These are phyloP conservation scores for Adansonia grandidieri DNA, from an alignment of 441 rosid genomes.

Conservation along the genomic window DNA sequence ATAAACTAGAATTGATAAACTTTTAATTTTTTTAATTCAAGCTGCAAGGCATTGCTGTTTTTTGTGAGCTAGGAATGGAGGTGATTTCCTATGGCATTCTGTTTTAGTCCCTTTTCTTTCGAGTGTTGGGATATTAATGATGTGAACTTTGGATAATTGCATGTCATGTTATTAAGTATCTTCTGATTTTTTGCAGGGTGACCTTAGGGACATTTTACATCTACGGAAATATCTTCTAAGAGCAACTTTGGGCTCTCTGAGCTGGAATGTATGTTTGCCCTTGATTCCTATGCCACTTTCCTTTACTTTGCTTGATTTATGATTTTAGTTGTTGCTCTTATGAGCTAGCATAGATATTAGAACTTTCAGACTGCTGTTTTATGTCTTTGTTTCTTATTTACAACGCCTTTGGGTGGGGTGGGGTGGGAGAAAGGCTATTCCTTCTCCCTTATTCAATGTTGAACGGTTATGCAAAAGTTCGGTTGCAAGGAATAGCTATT, in stretches of 20 bases:
- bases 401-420: neutral
- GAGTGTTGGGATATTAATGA: neutral
- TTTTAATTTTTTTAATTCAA: neutral
- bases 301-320: conserved; percentile 4
- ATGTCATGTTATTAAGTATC: neutral
- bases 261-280: conserved; percentile 67
- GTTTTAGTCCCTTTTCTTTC: neutral
- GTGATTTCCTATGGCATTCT: neutral
- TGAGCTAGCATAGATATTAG: neutral
- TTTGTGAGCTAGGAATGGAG: conserved; percentile 10
- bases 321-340: conserved; percentile 9
- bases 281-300: neutral
- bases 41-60: neutral
- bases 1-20: conserved; percentile 1
- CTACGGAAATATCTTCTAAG: conserved; percentile 79
- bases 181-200: conserved; percentile 61
- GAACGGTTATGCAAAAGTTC: neutral
- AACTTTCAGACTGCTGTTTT: conserved; percentile 10
- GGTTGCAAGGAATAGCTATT: conserved; percentile 7
- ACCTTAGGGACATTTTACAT: conserved; percentile 76
- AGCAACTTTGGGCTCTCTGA: conserved; percentile 60
- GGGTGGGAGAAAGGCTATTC: neutral
- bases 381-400: neutral
- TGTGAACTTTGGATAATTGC: neutral
- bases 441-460: neutral